Conservation (phyloP, 164 flowering plant genomes). For the Annona squamosa region DNA sequence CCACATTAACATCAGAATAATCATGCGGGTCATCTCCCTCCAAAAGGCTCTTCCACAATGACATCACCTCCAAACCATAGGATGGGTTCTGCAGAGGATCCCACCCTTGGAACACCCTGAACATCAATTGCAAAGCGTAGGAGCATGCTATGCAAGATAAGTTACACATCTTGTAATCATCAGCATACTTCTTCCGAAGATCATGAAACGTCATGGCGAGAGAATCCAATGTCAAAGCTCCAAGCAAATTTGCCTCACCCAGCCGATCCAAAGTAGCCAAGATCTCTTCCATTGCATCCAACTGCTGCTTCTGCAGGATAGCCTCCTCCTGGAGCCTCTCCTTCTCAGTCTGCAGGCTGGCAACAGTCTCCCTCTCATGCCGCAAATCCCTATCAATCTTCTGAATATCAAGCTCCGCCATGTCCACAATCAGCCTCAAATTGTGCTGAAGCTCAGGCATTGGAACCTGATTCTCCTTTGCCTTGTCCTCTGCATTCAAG, state of each 20-base stretch:
- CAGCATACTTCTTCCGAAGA: slow-evolving; percentile 37
- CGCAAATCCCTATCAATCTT: slow-evolving; percentile 58
- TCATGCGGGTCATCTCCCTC: slow-evolving; percentile 47
- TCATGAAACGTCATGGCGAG: slow-evolving; percentile 50
- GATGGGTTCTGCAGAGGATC: slow-evolving; percentile 67
- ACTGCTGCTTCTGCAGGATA: slow-evolving; percentile 44
- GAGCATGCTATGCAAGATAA: slow-evolving; percentile 76
- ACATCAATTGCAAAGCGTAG: slow-evolving; percentile 57
- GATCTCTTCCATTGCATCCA: slow-evolving; percentile 51
- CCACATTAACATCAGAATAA: slow-evolving; percentile 28
- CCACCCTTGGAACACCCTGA: slow-evolving; percentile 85
- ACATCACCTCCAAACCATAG: slow-evolving; percentile 53
- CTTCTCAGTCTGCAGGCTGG: slow-evolving; percentile 59
- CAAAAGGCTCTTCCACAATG: slow-evolving; percentile 59
- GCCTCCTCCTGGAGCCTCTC: slow-evolving; percentile 57
- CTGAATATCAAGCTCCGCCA: slow-evolving; percentile 64
- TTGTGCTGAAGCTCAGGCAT: slow-evolving; percentile 93
- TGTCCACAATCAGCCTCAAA: slow-evolving; percentile 57
- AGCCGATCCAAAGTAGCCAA: slow-evolving; percentile 33
- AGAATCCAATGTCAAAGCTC: slow-evolving; percentile 59
- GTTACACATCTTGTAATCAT: slow-evolving; percentile 69
- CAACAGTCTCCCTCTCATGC: slow-evolving; percentile 64
- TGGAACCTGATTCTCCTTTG: slow-evolving; percentile 58
- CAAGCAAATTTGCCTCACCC: slow-evolving; percentile 34
- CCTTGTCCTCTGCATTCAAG: slow-evolving; percentile 68